Base-by-base conservation (phyloP, 2,329 filamentous ascomycete genomes). In the Beauveria caledonica region DNA sequence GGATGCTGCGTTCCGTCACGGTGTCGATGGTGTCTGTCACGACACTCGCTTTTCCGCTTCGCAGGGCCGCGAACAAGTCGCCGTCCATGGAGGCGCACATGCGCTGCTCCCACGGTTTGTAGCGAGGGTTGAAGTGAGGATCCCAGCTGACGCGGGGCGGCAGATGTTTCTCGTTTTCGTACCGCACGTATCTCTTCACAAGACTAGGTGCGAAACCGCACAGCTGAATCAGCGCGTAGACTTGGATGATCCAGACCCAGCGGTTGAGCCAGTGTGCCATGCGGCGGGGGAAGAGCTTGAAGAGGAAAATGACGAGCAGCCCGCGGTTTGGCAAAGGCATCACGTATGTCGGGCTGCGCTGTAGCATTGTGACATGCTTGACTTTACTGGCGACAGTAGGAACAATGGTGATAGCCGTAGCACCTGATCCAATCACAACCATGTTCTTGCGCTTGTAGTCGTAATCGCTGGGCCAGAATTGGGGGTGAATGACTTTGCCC, bases 391-490 rank as follows among this genome's bases (percentile, higher is more conserved):
- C 78, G 64, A 89, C 72, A 33, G 78, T 80, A 1, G 87, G 86
- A 0, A 90, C 70, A 1, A 89, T 73, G 0, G 86, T 88, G 48
- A 89, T 76, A 3, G 86, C 84, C 0, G 87, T 88, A 1, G 87
- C 86, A 13, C 86, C 86, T 44, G 78, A 83, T 21, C 88, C 88
- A 62, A 90, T 82, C 60, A 89, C 76, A 46, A 87, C 82, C 25
- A 89, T 75, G n/a, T 82, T 79, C 68, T 89, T 88, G 71, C 78
- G 74, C 17, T 76, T 73, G 71, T 87, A 88, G 67, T 89, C 83
- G 44, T 87, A 75, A 60, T 86, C 77, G 60, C 85, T 76, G 0
- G 87, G 87, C 86, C 87, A 90, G 39, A 89, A 90, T 66, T 90
- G 88, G 1, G 88, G 87, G 63, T 90, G 87, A 2, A 89, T 76